Percentiles rank a stretch among this genome's conserved stretches.
Evolutionary conservation across 108 stramenopile genomes (phyloP).

Genomic region (Pseudonitzschia multiseries): DNA sequence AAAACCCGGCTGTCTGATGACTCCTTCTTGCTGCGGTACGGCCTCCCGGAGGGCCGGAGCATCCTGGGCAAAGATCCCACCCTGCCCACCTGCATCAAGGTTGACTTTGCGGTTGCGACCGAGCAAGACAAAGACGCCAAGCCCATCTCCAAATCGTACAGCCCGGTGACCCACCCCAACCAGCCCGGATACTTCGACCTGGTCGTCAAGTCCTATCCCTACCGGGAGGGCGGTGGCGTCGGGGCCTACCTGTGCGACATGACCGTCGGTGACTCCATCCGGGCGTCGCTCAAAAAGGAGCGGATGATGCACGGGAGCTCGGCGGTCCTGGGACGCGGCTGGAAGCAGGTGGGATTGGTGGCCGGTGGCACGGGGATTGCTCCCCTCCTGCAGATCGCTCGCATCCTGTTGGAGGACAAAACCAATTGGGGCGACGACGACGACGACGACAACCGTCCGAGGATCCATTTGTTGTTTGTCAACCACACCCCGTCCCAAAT

Average conservation of each 20-base stretch:
- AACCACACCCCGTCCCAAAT: not conserved
- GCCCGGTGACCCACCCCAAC: slow-evolving; percentile 34
- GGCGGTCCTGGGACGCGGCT: slow-evolving; percentile 4
- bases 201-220: slow-evolving; percentile 37
- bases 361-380: slow-evolving; percentile 47
- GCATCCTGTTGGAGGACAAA: slow-evolving; percentile 27
- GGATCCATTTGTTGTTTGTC: not conserved
- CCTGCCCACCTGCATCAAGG: slow-evolving; percentile 37
- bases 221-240: slow-evolving; percentile 37
- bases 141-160: slow-evolving; percentile 29
- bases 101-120: slow-evolving; percentile 18
- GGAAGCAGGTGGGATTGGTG: slow-evolving; percentile 32
- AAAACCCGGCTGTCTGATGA: slow-evolving; percentile 21
- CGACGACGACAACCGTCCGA: slow-evolving; percentile 14
- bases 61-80: slow-evolving; percentile 13
- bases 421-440: slow-evolving; percentile 26
- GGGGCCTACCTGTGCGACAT: slow-evolving; percentile 30
- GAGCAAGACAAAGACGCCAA: not conserved
- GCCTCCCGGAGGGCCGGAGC: slow-evolving; percentile 17
- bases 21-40: slow-evolving; percentile 26
- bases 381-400: slow-evolving; percentile 31
- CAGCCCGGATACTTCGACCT: slow-evolving; percentile 21
- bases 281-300: not conserved
- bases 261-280: slow-evolving; percentile 8
- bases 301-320: slow-evolving; percentile 26